Conservation (phyloP, 495 filamentous ascomycete genomes). For the Xylaria nigripes region DNA sequence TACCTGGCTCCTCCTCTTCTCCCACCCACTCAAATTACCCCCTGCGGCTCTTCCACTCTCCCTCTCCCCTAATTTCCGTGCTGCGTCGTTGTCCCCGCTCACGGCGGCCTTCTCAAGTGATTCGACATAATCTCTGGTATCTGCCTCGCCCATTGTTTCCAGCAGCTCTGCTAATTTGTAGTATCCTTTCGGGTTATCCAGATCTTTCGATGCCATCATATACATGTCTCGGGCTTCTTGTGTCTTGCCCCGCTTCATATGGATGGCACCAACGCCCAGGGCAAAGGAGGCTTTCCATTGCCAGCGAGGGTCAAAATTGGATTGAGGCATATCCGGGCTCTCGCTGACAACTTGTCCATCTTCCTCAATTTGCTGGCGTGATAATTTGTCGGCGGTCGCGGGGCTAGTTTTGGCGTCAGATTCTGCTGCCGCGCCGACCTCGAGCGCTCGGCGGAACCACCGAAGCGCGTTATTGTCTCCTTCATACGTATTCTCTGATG, state of each 20-base stretch:
- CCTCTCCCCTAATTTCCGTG: slow-evolving; percentile 11
- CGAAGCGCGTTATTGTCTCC: slow-evolving; percentile 8
- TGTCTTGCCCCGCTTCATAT: slow-evolving; percentile 4
- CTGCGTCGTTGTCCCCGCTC: slow-evolving; percentile 17
- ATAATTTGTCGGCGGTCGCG: not conserved
- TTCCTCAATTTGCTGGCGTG: not conserved
- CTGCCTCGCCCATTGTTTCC: not conserved
- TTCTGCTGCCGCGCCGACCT: not conserved
- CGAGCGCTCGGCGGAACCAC: slow-evolving; percentile 9
- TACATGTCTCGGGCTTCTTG: slow-evolving; percentile 20
- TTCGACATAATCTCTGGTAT: not conserved
- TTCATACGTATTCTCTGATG: not conserved
- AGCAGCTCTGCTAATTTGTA: slow-evolving; percentile 23
- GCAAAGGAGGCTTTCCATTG: slow-evolving; percentile 25
- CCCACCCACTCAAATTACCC: slow-evolving; percentile 3
- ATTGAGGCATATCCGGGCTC: not conserved
- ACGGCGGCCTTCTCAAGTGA: slow-evolving; percentile 26
- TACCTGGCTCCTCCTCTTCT: slow-evolving; percentile 11
- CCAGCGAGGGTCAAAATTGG: slow-evolving; percentile 20
- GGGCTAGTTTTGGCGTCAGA: not conserved
- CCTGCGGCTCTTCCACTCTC: slow-evolving; percentile 5
- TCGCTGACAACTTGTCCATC: not conserved
- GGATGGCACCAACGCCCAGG: slow-evolving; percentile 18
- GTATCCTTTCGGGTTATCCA: slow-evolving; percentile 20
- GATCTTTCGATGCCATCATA: slow-evolving; percentile 18